Evolutionary conservation across 345 rosid genomes (phyloP), one percentile per base, ranked within the genome.

Genomic region (Salix udensis): DNA sequence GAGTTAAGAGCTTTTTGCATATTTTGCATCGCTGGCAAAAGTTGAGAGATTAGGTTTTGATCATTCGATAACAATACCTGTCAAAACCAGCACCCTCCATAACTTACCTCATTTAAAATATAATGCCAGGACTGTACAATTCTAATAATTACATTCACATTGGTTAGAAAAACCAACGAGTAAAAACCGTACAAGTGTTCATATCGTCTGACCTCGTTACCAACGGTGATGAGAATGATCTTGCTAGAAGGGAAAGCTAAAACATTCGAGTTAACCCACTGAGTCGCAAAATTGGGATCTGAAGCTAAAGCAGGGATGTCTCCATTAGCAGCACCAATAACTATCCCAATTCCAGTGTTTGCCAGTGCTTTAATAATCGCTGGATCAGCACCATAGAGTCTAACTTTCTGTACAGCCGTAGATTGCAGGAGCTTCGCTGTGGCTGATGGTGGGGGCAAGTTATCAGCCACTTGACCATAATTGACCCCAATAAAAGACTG

Each of bases 21-120:
- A 70, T 96, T 91, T 78, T 82, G 84, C 96, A 96, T 88, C 10
- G 99, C 98, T 24, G 98, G 98, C 1, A 96, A 82, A 36, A 96
- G 91, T 84, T 93, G 97, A 50, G 85, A 87, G 23, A 88, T 89
- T 65, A 96, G 81, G 75, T 82, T 84, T 28, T 82, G 92, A 78
- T 96, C 99, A 40, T 87, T 87, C 65, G 97, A 75, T 36, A 80
- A 74, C 71, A 93, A 13, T 26, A 93, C 97, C 98, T 93, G 85
- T 66, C n/a, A 70, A 74, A 6, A 42, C 0, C 64, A 58, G 23
- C 4, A 58, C 2, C 15, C 28, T 58, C 14, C 64, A 58, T 58
- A 10, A 58, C 23, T 58, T 4, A 58, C 28, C 64, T n/a, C 28
- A 9, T 28, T 58, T 8, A 0, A n/a, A n/a, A 58, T n/a, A 24